Percentiles rank a stretch among this genome's conserved stretches.
Conservation (phyloP, 345 rosid species). For the Euclidium syriacum region DNA sequence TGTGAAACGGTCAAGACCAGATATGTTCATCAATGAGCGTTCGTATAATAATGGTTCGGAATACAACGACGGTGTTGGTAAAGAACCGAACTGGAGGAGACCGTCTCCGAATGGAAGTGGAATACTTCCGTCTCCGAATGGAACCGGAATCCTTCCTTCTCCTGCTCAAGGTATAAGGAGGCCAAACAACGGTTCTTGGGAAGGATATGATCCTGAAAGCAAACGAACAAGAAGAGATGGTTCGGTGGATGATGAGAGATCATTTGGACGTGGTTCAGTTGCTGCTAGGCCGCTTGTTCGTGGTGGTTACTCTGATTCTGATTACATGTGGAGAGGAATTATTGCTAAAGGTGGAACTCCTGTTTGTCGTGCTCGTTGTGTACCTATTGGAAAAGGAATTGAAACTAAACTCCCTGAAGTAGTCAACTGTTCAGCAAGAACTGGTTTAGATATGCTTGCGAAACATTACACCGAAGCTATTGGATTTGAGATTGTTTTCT, state of each 20-base stretch:
- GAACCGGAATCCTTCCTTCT: constrained; percentile 54
- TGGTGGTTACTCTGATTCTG: constrained; percentile 43
- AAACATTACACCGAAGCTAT: constrained; percentile 75
- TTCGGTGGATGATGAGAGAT: constrained; percentile 41
- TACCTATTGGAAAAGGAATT: constrained; percentile 45
- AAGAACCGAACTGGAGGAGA: constrained; percentile 63
- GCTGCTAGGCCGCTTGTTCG: constrained; percentile 29
- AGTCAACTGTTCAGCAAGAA: constrained; percentile 95
- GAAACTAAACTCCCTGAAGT: constrained; percentile 63
- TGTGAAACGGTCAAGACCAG: constrained; percentile 58
- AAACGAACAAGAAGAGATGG: constrained; percentile 74
- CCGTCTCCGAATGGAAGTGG: constrained; percentile 59
- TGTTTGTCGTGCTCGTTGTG: constrained; percentile 56
- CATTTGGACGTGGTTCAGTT: constrained; percentile 39
- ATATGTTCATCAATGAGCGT: constrained; percentile 42
- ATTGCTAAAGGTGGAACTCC: constrained; percentile 66
- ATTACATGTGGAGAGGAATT: constrained; percentile 60
- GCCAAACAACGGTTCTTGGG: constrained; percentile 64
- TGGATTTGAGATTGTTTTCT: constrained; percentile 83
- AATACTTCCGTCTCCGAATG: constrained; percentile 55
- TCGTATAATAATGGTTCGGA: constrained; percentile 46
- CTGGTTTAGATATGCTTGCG: constrained; percentile 87
- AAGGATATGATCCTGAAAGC: constrained; percentile 56
- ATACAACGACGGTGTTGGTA: constrained; percentile 41
- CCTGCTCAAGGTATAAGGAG: constrained; percentile 49